phyloP scores from a whole-genome alignment of 371 early-diverging fungal genomes.

The Mucor velutinosus region DNA sequence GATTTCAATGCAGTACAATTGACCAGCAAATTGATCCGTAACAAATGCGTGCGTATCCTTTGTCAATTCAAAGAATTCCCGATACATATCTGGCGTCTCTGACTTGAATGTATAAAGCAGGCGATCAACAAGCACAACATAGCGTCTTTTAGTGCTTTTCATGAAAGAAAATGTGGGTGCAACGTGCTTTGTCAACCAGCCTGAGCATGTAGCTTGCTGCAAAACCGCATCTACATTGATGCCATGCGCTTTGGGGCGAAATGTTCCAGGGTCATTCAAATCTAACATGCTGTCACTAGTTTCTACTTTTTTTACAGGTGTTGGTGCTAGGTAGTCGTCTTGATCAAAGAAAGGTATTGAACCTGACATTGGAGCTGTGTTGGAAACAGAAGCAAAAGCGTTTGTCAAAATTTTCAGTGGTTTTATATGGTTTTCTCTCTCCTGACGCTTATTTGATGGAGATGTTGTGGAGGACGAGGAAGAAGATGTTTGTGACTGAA shows the following conservation, averaged over 20 bases:
- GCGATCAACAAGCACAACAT: slow-evolving; percentile 36
- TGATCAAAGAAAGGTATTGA: slow-evolving; percentile 10
- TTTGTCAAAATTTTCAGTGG: neutral
- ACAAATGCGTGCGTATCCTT: slow-evolving; percentile 36
- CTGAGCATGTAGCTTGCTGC: slow-evolving; percentile 28
- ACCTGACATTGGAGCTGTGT: slow-evolving; percentile 2
- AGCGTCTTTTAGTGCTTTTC: slow-evolving; percentile 30
- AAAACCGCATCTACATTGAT: slow-evolving; percentile 11
- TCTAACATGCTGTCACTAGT: neutral
- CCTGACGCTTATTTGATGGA: neutral
- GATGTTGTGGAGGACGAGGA: neutral
- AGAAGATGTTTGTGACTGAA: neutral
- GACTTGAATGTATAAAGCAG: slow-evolving; percentile 40
- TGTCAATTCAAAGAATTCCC: slow-evolving; percentile 39
- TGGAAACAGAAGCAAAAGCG: slow-evolving; percentile 1
- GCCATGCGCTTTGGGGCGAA: slow-evolving; percentile 10
- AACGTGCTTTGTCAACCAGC: slow-evolving; percentile 38
- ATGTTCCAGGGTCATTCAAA: slow-evolving; percentile 10
- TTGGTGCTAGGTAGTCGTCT: neutral
- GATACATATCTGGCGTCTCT: slow-evolving; percentile 26
- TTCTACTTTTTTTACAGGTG: neutral
- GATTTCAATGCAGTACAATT: slow-evolving; percentile 38
- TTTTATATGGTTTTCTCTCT: neutral
- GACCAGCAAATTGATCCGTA: slow-evolving; percentile 36
- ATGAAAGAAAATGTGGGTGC: slow-evolving; percentile 41